These are phyloP conservation scores for Kazachstania bromeliacearum DNA, from an alignment of 805 yeast species.

Conservation along the genomic window DNA sequence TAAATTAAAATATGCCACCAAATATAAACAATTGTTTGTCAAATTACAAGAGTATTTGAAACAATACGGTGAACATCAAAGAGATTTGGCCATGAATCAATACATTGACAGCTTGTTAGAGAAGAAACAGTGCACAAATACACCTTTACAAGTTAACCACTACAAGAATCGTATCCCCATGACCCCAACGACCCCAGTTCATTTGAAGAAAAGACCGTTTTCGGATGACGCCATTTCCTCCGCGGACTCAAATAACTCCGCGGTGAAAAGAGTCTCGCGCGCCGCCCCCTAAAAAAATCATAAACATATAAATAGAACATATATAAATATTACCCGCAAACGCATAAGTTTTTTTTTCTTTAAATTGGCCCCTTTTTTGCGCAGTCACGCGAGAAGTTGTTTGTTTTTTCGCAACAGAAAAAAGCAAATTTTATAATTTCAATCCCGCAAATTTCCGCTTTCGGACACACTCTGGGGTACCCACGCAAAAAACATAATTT, in stretches of 20 bases:
- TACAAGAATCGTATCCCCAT: slow-evolving; percentile 9
- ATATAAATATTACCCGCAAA: too few species aligned
- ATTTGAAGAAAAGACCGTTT: slow-evolving; percentile 7
- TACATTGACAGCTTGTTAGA: neutral
- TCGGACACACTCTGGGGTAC: too few species aligned
- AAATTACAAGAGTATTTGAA: neutral
- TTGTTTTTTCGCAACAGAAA: too few species aligned
- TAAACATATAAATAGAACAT: neutral
- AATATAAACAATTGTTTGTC: slow-evolving; percentile 1
- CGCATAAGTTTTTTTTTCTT: too few species aligned
- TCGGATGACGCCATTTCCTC: neutral
- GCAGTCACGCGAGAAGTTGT: too few species aligned
- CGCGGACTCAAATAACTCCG: neutral
- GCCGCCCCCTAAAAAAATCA: neutral
- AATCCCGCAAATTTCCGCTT: too few species aligned
- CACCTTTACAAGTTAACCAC: too few species aligned
- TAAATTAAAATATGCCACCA: slow-evolving; percentile 18
- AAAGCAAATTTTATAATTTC: too few species aligned
- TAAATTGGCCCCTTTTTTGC: too few species aligned
- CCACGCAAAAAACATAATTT: too few species aligned
- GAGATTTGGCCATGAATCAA: neutral
- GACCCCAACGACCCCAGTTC: slow-evolving; percentile 19
- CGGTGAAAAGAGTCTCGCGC: neutral
- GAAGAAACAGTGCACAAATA: slow-evolving; percentile 1
- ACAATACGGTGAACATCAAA: neutral